These are phyloP conservation scores for Melaleuca alternifolia DNA, from an alignment of 345 rosid species.

Conservation along the genomic window DNA sequence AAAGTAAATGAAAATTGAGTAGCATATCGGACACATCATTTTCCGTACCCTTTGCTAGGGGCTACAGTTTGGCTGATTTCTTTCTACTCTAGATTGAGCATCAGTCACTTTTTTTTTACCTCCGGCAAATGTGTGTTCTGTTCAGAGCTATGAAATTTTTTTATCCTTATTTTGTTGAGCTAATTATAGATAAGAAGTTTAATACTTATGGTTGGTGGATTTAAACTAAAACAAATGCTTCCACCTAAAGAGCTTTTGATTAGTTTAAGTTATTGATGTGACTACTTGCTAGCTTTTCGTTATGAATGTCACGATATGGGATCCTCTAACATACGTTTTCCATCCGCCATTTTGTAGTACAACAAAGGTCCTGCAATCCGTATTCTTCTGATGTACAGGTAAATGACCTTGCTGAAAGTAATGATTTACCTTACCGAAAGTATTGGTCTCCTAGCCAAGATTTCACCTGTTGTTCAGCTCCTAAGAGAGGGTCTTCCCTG, in stretches of 20 bases:
- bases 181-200: neutral
- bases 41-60: neutral
- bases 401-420: neutral
- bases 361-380: constrained; percentile 29
- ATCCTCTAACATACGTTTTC: neutral
- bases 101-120: neutral
- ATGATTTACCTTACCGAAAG: neutral
- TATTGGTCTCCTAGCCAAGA: neutral
- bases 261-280: neutral
- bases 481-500: neutral
- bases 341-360: constrained; percentile 18
- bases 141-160: neutral
- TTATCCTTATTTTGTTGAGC: neutral
- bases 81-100: neutral
- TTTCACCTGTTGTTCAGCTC: neutral
- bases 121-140: neutral
- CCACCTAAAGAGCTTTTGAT: neutral
- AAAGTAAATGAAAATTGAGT: neutral
- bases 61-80: neutral
- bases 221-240: neutral
- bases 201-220: neutral
- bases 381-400: constrained; percentile 45
- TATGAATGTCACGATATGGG: neutral
- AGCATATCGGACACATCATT: neutral
- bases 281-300: neutral